phyloP scores from a whole-genome alignment of 192 early-diverging fungal species.

The Chytriomyces hyalinus region DNA sequence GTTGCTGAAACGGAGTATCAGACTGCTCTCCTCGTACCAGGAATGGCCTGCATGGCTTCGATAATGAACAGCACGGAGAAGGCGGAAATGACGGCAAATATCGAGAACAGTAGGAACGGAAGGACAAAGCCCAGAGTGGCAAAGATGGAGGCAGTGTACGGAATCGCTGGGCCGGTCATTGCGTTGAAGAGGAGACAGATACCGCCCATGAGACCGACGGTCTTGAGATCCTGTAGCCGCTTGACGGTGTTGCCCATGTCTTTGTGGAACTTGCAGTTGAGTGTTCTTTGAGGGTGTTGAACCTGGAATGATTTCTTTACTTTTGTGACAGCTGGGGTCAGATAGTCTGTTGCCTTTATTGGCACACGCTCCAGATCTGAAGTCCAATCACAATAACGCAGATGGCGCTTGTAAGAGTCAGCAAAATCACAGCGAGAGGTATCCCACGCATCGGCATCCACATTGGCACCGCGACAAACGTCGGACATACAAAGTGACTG shows the following conservation, averaged over 20 bases:
- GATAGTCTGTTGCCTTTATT: too few relatives aligned
- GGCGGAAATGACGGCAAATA: slow-evolving; percentile 52
- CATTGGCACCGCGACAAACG: slow-evolving; percentile 50
- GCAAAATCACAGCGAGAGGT: slow-evolving; percentile 39
- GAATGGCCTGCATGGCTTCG: slow-evolving; percentile 64
- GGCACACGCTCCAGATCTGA: too few relatives aligned
- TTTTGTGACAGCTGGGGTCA: too few relatives aligned
- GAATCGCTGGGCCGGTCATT: slow-evolving; percentile 59
- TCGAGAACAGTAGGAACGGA: slow-evolving; percentile 38
- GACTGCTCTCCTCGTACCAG: slow-evolving; percentile 40
- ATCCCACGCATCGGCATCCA: slow-evolving; percentile 47
- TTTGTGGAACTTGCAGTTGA: too few relatives aligned
- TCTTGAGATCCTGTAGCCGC: slow-evolving; percentile 29
- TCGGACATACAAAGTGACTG: slow-evolving; percentile 46
- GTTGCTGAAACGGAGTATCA: too few relatives aligned
- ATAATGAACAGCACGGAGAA: slow-evolving; percentile 58
- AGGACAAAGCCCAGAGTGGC: slow-evolving; percentile 49
- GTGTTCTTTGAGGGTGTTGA: too few relatives aligned
- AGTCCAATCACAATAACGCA: too few relatives aligned
- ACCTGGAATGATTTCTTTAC: too few relatives aligned
- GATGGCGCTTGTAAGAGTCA: slow-evolving; percentile 27
- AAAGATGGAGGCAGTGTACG: slow-evolving; percentile 48
- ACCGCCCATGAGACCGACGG: slow-evolving; percentile 49
- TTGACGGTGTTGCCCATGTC: too few relatives aligned
- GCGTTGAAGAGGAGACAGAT: slow-evolving; percentile 54